Conservation (phyloP, 352 stramenopile species). For the Phytophthora crassamura region DNA sequence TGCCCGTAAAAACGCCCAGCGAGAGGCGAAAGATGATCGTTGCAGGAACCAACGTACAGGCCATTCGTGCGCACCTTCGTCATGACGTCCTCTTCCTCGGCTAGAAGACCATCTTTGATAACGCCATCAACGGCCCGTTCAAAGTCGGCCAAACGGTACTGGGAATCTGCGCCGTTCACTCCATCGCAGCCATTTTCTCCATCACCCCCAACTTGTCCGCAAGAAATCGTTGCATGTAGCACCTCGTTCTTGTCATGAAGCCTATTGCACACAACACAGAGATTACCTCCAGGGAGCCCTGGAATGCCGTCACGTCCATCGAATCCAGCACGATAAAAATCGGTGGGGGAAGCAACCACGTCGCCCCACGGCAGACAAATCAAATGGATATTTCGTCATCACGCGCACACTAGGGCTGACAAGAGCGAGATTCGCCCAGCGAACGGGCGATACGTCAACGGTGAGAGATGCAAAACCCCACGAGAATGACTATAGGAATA, state of each 20-base stretch:
- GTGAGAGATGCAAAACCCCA: conserved; percentile 20
- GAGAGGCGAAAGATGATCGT: background rate
- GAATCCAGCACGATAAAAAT: too few species aligned
- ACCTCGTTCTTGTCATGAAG: conserved; percentile 5
- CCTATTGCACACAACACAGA: conserved; percentile 2
- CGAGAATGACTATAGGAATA: conserved; percentile 21
- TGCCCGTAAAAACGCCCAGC: background rate
- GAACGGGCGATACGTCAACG: conserved; percentile 14
- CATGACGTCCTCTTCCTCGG: background rate
- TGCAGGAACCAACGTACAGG: too few species aligned
- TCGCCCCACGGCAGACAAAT: conserved; percentile 17
- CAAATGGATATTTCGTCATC: background rate
- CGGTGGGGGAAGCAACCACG: background rate
- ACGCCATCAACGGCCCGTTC: background rate
- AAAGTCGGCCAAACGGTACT: conserved; percentile 7
- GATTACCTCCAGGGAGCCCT: conserved; percentile 27
- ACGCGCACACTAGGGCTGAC: conserved; percentile 17
- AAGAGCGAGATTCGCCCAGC: conserved; percentile 26
- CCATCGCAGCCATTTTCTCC: conserved; percentile 22
- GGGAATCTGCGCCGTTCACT: conserved; percentile 7
- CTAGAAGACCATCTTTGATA: background rate
- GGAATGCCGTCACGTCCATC: conserved; percentile 8
- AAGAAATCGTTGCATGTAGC: conserved; percentile 12
- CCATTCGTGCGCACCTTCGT: too few species aligned
- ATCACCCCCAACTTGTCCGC: conserved; percentile 12